Base-by-base conservation (phyloP, 257 asterid species). In the Jacaranda mimosifolia region DNA sequence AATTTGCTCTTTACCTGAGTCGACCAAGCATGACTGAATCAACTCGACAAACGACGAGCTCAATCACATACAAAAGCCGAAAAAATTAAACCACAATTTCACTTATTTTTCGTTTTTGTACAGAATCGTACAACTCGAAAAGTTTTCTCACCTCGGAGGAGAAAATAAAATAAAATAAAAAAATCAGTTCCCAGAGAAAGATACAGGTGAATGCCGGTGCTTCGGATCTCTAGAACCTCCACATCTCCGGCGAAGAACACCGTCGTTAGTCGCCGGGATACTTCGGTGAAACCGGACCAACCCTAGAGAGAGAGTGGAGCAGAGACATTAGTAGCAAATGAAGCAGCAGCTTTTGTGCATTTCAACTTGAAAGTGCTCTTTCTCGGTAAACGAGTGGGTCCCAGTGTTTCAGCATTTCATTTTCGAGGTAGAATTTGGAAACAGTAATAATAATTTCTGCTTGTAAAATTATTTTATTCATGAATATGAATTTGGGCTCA, bases 1-100 rank as follows among this genome's bases (percentile, higher is more conserved):
- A 9, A 15, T 8, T 38, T 36, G 11, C 66, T 3, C 0, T 36
- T 56, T 40, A 18, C 55, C 68, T 14, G 56, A 40, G 43, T 58
- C 77, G 14, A 73, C 68, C 68, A 42, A 69, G 69, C 8, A 73
- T 12, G 19, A 73, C 76, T 71, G 65, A 68, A 51, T 77, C 63
- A 43, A 62, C 80, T 42, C 75, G 43, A 39, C 19, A 55, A 66
- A 66, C 6, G 19, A 26, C 58, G 66, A 65, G 63, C 21, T 11
- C 21, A 18, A 48, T 57, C 56, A 76, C 17, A 26, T n/a, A 6
- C 1, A 68, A 64, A 76, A 55, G 8, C 51, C 5, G 1, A 8
- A 18, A 68, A 15, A 43, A 14, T n/a, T 12, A 5, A 57, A 32
- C 68, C 45, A 68, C 45, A 55, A 3, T 58, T 19, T n/a, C 6